Percentiles rank a stretch among this genome's conserved stretches.
Evolutionary conservation across 352 stramenopile genomes (phyloP).

Genomic region (Phytopythium montanum): DNA sequence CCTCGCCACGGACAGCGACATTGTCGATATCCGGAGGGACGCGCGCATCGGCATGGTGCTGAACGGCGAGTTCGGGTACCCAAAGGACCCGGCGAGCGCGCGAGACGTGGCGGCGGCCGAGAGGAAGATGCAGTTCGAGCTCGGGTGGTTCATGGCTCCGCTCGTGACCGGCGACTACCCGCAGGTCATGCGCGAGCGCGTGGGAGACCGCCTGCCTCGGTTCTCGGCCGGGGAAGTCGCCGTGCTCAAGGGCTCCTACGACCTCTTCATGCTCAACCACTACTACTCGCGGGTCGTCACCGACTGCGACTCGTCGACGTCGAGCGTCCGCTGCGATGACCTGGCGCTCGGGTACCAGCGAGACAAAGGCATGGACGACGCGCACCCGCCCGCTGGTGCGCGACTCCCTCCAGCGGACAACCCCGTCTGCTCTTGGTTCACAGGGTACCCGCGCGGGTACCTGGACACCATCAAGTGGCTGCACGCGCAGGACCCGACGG

Average conservation of each 20-base stretch:
- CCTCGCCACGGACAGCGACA: background rate
- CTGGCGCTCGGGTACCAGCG: conserved; percentile 33
- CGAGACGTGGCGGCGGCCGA: conserved; percentile 49
- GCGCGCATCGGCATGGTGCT: conserved; percentile 89
- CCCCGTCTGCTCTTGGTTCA: conserved; percentile 17
- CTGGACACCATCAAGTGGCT: conserved; percentile 37
- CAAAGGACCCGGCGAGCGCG: conserved; percentile 50
- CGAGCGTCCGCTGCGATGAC: conserved; percentile 21
- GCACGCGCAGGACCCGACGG: conserved; percentile 22
- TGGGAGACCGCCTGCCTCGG: conserved; percentile 66
- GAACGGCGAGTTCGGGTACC: conserved; percentile 72
- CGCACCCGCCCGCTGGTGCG: conserved; percentile 50
- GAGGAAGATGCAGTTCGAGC: conserved; percentile 80
- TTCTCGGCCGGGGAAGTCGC: conserved; percentile 76
- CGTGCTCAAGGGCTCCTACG: conserved; percentile 72
- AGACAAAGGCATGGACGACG: conserved; percentile 50
- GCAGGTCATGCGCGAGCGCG: conserved; percentile 71
- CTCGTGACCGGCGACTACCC: conserved; percentile 90
- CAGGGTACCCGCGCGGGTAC: conserved; percentile 29
- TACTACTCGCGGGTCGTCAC: conserved; percentile 66
- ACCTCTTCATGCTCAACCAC: conserved; percentile 95
- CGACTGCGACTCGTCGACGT: conserved; percentile 27
- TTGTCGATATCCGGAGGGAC: conserved; percentile 13
- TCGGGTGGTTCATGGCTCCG: conserved; percentile 89
- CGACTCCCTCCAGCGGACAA: conserved; percentile 13